phyloP scores from a whole-genome alignment of 495 filamentous ascomycete species.

The Tuber calosporum region DNA sequence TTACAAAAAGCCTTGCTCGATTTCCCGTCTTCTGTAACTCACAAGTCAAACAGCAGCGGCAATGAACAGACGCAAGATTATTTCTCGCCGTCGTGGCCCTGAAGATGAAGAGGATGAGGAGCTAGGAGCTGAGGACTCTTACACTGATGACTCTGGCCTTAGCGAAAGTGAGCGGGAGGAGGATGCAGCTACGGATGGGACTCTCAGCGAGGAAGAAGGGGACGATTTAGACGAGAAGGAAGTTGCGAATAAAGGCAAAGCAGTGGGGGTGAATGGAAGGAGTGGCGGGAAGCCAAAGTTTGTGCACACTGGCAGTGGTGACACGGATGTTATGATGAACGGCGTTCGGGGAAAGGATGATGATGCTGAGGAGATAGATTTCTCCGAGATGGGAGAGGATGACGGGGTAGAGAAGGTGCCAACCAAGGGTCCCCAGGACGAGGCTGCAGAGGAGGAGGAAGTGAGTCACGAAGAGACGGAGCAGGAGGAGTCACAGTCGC shows the following conservation, averaged over 20 bases:
- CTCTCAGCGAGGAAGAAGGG: constrained; percentile 35
- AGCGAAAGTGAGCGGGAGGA: constrained; percentile 28
- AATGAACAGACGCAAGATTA: constrained; percentile 27
- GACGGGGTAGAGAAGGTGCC: constrained; percentile 43
- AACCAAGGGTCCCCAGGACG: constrained; percentile 15
- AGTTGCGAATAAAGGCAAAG: constrained; percentile 14
- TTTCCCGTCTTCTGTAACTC: background rate
- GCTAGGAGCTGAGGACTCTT: constrained; percentile 32
- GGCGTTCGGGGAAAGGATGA: constrained; percentile 62
- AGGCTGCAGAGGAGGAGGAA: constrained; percentile 38
- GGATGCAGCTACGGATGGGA: constrained; percentile 29
- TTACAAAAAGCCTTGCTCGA: background rate
- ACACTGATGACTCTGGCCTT: constrained; percentile 36
- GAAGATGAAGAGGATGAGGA: constrained; percentile 34
- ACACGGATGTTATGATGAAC: constrained; percentile 86
- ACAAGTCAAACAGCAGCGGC: constrained; percentile 8
- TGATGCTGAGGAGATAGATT: constrained; percentile 55
- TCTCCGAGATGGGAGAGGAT: constrained; percentile 51
- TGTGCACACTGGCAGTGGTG: constrained; percentile 40
- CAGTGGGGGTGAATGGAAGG: constrained; percentile 15
- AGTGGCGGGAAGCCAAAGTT: constrained; percentile 19
- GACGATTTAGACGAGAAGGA: constrained; percentile 28
- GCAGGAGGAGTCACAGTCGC: constrained; percentile 53
- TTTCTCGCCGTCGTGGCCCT: constrained; percentile 29
- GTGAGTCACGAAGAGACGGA: constrained; percentile 43